A percentile compares a stretch with the other conserved stretches of the same genome.
Evolutionary conservation across 1,284 basidiomycete genomes (phyloP).

Genomic region (Apiotrichum akiyoshidainum): DNA sequence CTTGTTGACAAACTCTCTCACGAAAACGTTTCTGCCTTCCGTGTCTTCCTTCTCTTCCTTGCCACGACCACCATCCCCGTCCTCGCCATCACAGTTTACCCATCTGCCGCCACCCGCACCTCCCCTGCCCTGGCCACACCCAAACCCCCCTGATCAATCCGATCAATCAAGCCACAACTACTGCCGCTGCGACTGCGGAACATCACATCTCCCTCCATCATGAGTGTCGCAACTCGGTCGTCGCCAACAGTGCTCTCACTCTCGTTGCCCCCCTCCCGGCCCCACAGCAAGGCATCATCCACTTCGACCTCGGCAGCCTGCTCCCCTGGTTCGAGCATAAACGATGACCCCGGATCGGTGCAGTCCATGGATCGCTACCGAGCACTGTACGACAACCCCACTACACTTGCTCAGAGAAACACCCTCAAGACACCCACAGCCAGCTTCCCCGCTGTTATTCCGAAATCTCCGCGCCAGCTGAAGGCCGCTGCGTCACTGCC

Average conservation of each 20-base stretch:
- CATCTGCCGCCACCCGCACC: no score
- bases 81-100: no score
- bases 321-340: slow-evolving; percentile 31
- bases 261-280: not conserved
- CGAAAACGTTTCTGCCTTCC: no score
- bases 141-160: not conserved
- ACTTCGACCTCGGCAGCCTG: slow-evolving; percentile 25
- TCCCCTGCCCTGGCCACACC: no score
- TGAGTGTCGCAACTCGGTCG: not conserved
- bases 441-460: not conserved
- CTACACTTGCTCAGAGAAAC: not conserved
- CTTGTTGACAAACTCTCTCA: no score
- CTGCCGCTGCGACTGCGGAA: not conserved
- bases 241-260: not conserved
- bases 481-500: not conserved
- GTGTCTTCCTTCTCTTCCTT: no score
- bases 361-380: slow-evolving; percentile 30
- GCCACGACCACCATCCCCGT: no score
- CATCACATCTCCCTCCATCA: not conserved
- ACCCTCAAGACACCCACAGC: no score
- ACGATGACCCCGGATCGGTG: slow-evolving; percentile 33
- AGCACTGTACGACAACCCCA: slow-evolving; percentile 27
- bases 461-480: no score
- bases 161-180: not conserved
- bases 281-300: not conserved